Conservation (phyloP, 78 protist species). For the Cavenderia fasciculata region DNA sequence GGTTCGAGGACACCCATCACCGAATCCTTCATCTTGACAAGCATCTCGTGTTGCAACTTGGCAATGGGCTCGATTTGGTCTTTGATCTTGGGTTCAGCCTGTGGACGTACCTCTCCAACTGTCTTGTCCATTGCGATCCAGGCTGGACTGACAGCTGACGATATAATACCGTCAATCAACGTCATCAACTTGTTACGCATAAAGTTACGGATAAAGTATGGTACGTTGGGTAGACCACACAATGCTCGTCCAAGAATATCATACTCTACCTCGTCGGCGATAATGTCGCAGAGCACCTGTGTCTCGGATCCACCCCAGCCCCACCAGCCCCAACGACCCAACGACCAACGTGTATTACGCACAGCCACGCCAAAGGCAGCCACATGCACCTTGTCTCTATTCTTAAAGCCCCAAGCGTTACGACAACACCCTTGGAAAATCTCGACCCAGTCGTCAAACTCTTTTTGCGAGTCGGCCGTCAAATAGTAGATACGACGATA, state of each 20-base stretch:
- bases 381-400: constrained; percentile 29
- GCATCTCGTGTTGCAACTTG: not conserved
- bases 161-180: not conserved
- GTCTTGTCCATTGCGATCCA: constrained; percentile 33
- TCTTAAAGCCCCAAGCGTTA: constrained; percentile 16
- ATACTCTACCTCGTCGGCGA: constrained; percentile 16
- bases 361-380: constrained; percentile 54
- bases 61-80: constrained; percentile 17
- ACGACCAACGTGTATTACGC: constrained; percentile 38
- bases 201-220: constrained; percentile 16
- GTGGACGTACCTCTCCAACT: not conserved
- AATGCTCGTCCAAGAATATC: constrained; percentile 34
- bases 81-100: constrained; percentile 22
- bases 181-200: constrained; percentile 20
- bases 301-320: constrained; percentile 51
- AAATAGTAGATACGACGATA: constrained; percentile 30
- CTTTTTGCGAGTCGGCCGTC: not conserved
- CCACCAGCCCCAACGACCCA: constrained; percentile 57
- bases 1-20: constrained; percentile 9
- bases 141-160: constrained; percentile 23
- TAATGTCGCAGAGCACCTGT: constrained; percentile 36
- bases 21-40: not conserved
- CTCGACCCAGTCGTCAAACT: constrained; percentile 50
- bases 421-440: constrained; percentile 13
- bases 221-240: constrained; percentile 19